Conservation (phyloP, 2,329 filamentous ascomycete genomes). For the Amauroascus verrucosus region DNA sequence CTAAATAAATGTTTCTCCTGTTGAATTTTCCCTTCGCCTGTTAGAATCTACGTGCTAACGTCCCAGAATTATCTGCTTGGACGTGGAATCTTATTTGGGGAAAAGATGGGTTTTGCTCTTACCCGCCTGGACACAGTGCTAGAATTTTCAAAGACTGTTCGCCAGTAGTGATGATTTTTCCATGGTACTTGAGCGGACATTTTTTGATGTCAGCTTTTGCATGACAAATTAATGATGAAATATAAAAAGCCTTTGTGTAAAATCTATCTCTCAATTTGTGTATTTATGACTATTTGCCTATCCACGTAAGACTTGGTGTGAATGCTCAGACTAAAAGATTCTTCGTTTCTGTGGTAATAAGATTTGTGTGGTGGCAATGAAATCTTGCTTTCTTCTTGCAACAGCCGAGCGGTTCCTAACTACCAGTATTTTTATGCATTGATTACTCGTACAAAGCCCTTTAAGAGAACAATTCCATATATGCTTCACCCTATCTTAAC, state of each 20-base stretch:
- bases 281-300: neutral
- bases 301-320: neutral
- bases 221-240: constrained; percentile 12
- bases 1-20: constrained; percentile 24
- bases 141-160: constrained; percentile 3
- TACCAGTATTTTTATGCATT: no score
- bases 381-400: neutral
- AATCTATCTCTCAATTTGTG: neutral
- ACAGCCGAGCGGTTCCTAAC: no score
- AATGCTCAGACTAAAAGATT: neutral
- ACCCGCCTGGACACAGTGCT: constrained; percentile 7
- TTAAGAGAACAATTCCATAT: neutral
- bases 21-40: constrained; percentile 1
- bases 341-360: neutral
- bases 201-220: constrained; percentile 6
- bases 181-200: constrained; percentile 8
- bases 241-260: constrained; percentile 7
- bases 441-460: no score
- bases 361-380: constrained; percentile 8
- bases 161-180: constrained; percentile 3
- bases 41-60: neutral
- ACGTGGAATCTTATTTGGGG: constrained; percentile 1
- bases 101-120: constrained; percentile 5
- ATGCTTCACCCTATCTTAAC: neutral
- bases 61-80: neutral